Base-by-base conservation (phyloP, 2,329 filamentous ascomycete species). In the Cladophialophora chaetospira region DNA sequence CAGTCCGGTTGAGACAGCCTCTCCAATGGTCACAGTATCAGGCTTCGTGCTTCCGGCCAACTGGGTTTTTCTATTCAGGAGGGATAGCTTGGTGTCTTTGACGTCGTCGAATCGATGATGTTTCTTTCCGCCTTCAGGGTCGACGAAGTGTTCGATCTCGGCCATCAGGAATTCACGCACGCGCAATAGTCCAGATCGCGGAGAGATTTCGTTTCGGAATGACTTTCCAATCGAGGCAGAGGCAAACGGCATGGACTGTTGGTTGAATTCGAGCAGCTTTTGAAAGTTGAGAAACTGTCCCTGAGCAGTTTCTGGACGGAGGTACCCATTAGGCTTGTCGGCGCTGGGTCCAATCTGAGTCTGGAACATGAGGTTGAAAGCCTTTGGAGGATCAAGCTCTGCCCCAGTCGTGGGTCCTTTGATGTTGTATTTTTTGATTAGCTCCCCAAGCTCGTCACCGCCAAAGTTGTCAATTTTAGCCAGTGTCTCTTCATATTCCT, bases 341-440 rank as follows among this genome's bases (percentile, higher is more conserved):
- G 89, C 88, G 77, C 89, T 95, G 55, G 93, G 92, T 61, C 94
- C 94, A 71, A 99, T 97, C 31, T 89, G 82, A 38, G 93, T 97
- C 75, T 93, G 88, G 81, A 97, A 99, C 94, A 99, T 99, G 69
- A 99, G 86, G 78, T 99, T 99, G 84, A 97, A 97, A 38, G 91
- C 82, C 48, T 96, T 88, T 3, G 94, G 94, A 26, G 88, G 87
- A 25, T 85, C 83, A 33, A 95, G 86, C 66, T 89, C 83, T 60
- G 85, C 83, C 65, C 86, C 88, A 66, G 88, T 96, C 48, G 82
- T 81, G 25, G 93, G 92, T 76, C 96, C 96, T 76, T 85, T 89
- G 73, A 99, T 88, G 65, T 96, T 86, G 75, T 94, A 88, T 79
- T 96, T 96, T 71, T 82, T 84, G 78, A 99, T 97, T 57, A 99